Evolutionary conservation across 164 flowering plant species (phyloP).

Genomic region (Dillenia suffruticosa): DNA sequence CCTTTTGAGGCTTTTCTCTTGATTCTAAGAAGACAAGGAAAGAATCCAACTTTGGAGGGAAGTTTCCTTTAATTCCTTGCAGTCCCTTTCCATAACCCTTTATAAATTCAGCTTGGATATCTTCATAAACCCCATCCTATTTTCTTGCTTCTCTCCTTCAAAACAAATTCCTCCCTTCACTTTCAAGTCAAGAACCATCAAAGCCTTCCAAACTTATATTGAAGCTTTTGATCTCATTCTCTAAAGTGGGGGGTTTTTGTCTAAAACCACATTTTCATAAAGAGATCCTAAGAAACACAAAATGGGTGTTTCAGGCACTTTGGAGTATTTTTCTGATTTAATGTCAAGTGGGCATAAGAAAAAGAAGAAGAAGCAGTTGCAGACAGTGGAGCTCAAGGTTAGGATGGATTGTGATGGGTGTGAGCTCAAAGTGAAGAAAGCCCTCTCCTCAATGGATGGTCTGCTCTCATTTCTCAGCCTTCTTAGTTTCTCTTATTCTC

Average conservation of each 20-base stretch:
- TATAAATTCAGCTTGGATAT: conserved; percentile 9
- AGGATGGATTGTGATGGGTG: conserved; percentile 86
- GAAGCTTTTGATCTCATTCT: neutral
- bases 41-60: conserved; percentile 18
- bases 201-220: neutral
- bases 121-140: conserved; percentile 1
- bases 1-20: conserved; percentile 17
- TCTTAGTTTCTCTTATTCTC: neutral
- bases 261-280: neutral
- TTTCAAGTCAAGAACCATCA: conserved; percentile 10
- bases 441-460: conserved; percentile 56
- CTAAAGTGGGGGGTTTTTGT: neutral
- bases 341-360: conserved; percentile 33
- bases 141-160: neutral
- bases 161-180: neutral
- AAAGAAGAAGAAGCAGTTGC: conserved; percentile 56
- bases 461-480: neutral
- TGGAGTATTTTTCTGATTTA: conserved; percentile 52
- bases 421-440: conserved; percentile 67
- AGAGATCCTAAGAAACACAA: conserved; percentile 7
- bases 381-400: conserved; percentile 64
- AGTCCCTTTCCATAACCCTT: neutral
- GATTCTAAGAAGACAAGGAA: conserved; percentile 17
- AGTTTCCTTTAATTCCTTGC: conserved; percentile 22
- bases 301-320: conserved; percentile 55